A percentile compares a stretch with the other conserved stretches of the same genome.
Conservation (phyloP, 2,329 filamentous ascomycete genomes). For the Aureobasidium sp. region DNA sequence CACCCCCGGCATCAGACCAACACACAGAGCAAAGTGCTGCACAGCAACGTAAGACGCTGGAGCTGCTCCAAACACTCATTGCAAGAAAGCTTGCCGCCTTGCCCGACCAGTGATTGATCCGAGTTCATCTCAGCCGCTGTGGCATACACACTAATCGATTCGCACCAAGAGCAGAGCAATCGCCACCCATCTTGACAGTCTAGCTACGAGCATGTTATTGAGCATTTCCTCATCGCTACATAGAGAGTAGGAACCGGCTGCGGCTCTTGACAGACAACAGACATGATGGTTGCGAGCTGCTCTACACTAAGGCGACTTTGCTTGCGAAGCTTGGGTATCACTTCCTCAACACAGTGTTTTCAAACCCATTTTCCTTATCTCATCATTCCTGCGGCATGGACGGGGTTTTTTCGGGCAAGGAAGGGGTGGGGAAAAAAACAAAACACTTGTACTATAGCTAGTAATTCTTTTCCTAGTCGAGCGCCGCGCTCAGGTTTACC, state of each 20-base stretch:
- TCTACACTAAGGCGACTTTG: background rate
- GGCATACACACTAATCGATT: background rate
- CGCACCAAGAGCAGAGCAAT: no score
- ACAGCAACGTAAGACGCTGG: conserved; percentile 31
- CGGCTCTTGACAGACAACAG: background rate
- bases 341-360: no score
- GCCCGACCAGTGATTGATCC: background rate
- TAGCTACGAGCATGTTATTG: background rate
- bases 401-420: background rate
- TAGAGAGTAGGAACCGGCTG: no score
- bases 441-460: conserved; percentile 7
- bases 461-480: background rate
- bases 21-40: conserved; percentile 24
- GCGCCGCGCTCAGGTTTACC: no score
- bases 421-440: background rate
- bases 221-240: background rate
- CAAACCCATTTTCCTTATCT: background rate
- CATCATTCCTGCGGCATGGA: background rate
- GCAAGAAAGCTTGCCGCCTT: conserved; percentile 25
- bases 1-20: conserved; percentile 21
- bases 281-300: background rate
- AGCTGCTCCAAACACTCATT: conserved; percentile 32
- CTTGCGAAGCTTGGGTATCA: background rate
- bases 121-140: no score
- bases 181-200: background rate